Evolutionary conservation across 148 eudicot species (phyloP).

Genomic region (Chenopodium formosanum): DNA sequence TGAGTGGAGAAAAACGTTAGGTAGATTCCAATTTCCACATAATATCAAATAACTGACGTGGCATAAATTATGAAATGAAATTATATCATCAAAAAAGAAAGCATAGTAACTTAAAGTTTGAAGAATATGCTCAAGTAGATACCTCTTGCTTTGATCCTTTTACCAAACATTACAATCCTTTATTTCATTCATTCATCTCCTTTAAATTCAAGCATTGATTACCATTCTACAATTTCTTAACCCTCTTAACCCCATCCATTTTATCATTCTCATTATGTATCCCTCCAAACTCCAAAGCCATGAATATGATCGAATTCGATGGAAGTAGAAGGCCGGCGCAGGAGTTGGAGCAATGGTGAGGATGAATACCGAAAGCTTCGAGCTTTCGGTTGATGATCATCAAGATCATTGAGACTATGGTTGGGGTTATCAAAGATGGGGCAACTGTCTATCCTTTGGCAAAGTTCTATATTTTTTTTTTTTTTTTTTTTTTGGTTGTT

Average conservation of each 20-base stretch:
- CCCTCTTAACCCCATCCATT: conserved; percentile 14
- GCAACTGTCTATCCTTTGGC: conserved; percentile 60
- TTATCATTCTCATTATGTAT: background rate
- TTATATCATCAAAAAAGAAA: background rate
- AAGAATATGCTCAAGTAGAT: conserved; percentile 47
- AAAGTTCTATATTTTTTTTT: background rate
- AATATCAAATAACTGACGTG: conserved; percentile 18
- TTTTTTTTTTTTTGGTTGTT: background rate
- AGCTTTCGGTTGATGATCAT: conserved; percentile 1
- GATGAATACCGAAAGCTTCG: background rate
- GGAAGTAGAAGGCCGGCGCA: conserved; percentile 18
- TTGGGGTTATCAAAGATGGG: conserved; percentile 31
- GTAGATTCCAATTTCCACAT: conserved; percentile 4
- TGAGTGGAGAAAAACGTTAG: conserved; percentile 20
- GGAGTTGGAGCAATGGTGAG: conserved; percentile 1
- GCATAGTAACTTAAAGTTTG: conserved; percentile 6
- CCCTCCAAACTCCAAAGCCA: background rate
- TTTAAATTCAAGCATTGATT: conserved; percentile 7
- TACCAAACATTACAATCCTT: conserved; percentile 22
- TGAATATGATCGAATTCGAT: background rate
- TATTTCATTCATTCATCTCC: conserved; percentile 17
- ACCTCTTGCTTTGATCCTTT: conserved; percentile 21
- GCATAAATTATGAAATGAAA: conserved; percentile 9
- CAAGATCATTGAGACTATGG: conserved; percentile 7
- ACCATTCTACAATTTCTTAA: background rate